phyloP scores from a whole-genome alignment of 495 filamentous ascomycete genomes.

The Immersiella caudata region DNA sequence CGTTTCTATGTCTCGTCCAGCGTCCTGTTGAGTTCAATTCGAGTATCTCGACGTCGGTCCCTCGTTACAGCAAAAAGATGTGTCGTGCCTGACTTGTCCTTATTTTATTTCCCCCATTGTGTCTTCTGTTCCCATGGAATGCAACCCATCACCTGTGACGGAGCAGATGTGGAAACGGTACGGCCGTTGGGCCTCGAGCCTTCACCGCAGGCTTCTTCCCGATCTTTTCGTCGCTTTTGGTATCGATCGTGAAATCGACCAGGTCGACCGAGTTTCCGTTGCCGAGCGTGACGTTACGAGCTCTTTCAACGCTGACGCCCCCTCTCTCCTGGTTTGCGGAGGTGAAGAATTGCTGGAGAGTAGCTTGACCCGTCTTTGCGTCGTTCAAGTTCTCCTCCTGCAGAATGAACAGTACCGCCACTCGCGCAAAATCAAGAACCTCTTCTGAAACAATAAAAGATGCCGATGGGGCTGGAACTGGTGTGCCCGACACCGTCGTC shows the following conservation, averaged over 20 bases:
- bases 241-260: constrained; percentile 38
- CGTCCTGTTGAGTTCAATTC: not conserved
- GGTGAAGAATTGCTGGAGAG: constrained; percentile 58
- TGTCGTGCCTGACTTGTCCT: not conserved
- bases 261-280: constrained; percentile 51
- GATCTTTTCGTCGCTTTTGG: constrained; percentile 17
- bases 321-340: constrained; percentile 34
- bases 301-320: constrained; percentile 31
- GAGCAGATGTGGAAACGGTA: constrained; percentile 4
- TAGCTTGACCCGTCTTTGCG: constrained; percentile 60
- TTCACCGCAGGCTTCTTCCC: constrained; percentile 10
- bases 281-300: constrained; percentile 48
- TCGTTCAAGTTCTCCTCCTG: constrained; percentile 55
- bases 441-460: constrained; percentile 49
- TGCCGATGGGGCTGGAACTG: constrained; percentile 31
- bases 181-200: not conserved
- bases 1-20: not conserved
- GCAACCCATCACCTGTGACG: not conserved
- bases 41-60: not conserved
- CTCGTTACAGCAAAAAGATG: not conserved
- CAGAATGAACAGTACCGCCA: constrained; percentile 64
- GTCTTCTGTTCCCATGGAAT: not conserved
- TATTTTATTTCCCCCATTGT: not conserved
- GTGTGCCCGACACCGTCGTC: constrained; percentile 33
- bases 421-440: constrained; percentile 67